phyloP scores from a whole-genome alignment of 2,329 filamentous ascomycete genomes.

The Colletotrichum sp. region DNA sequence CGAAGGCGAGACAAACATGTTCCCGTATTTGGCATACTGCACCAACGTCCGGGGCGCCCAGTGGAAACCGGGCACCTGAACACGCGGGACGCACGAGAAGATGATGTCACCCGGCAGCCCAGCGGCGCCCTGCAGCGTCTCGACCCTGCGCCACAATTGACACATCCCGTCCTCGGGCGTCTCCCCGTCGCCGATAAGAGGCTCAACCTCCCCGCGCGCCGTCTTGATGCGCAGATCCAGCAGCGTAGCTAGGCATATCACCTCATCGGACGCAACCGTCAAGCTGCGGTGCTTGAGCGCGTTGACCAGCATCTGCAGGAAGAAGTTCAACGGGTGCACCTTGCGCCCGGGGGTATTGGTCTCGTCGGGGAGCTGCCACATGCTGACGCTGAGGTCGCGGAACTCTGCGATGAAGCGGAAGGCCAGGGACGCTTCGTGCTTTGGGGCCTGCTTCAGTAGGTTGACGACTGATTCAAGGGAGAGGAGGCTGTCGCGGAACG shows the following conservation, averaged over 20 bases:
- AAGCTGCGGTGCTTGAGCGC: not conserved
- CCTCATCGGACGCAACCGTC: conserved; percentile 7
- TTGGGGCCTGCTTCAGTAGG: not conserved
- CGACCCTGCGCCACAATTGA: not conserved
- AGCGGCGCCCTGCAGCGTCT: not conserved
- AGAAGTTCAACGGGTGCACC: not conserved
- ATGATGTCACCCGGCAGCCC: not conserved
- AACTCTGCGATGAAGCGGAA: not conserved
- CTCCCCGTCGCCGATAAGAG: not conserved
- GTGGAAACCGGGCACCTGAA: not conserved
- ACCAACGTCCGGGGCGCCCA: not conserved
- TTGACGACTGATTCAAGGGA: not conserved
- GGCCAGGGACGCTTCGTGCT: not conserved
- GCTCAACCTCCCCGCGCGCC: not conserved
- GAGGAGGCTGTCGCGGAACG: not conserved
- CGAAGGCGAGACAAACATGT: not conserved
- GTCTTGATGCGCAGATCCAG: not conserved
- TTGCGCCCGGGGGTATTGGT: not conserved
- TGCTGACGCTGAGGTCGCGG: not conserved
- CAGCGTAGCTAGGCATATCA: not conserved
- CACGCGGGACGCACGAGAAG: conserved; percentile 11
- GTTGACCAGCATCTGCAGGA: not conserved
- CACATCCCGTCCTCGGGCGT: not conserved
- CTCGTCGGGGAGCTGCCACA: not conserved
- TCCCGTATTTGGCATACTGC: not conserved